phyloP scores from a whole-genome alignment of 2,329 filamentous ascomycete genomes.

The Trichoderma sp. region DNA sequence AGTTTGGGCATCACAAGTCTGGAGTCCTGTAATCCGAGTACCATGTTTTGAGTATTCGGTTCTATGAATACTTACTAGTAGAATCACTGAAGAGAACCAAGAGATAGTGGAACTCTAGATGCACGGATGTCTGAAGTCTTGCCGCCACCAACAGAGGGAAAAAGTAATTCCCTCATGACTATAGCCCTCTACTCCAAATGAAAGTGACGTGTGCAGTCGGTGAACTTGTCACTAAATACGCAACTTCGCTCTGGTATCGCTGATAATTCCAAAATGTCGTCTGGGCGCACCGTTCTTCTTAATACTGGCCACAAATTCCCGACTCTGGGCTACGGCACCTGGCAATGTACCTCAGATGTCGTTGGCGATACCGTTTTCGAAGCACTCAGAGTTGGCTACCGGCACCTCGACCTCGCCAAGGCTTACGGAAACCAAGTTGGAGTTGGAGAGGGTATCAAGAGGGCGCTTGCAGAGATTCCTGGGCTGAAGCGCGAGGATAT shows the following conservation, averaged over 20 bases:
- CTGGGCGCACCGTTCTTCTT: constrained; percentile 59
- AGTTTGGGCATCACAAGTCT: neutral
- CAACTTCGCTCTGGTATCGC: neutral
- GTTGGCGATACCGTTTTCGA: constrained; percentile 66
- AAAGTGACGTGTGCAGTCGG: neutral
- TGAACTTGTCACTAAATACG: neutral
- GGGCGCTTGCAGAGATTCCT: constrained; percentile 50
- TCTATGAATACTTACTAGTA: neutral
- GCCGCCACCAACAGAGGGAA: neutral
- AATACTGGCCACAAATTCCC: constrained; percentile 69
- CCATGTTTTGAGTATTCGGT: neutral
- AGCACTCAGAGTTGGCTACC: constrained; percentile 65
- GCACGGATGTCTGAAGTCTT: neutral
- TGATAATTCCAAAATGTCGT: constrained; percentile 53
- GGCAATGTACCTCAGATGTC: constrained; percentile 68
- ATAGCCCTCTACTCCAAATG: neutral
- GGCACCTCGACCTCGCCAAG: constrained; percentile 60
- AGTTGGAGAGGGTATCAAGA: constrained; percentile 59
- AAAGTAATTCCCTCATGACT: neutral
- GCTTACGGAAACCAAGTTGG: constrained; percentile 68
- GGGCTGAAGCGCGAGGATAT: constrained; percentile 53
- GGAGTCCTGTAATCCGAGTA: neutral
- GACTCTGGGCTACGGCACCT: constrained; percentile 63
- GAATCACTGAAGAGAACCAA: neutral
- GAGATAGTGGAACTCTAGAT: neutral